A percentile compares a stretch with the other conserved stretches of the same genome.
Evolutionary conservation across 495 filamentous ascomycete species (phyloP).

Genomic region (Trichoderma erinaceum): DNA sequence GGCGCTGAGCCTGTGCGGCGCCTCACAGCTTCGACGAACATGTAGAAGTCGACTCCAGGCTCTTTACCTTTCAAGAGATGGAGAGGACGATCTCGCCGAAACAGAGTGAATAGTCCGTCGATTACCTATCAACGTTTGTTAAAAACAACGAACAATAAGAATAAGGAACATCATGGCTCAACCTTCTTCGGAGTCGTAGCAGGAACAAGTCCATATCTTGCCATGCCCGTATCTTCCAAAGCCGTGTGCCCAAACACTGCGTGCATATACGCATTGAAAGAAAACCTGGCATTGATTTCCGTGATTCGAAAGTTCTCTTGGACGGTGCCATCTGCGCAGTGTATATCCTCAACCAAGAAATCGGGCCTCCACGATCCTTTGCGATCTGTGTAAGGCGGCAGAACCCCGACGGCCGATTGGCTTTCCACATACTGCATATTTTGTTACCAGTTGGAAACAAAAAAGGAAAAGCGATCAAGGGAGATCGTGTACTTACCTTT

Average conservation of each 20-base stretch:
- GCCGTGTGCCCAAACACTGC: constrained; percentile 24
- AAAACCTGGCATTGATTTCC: constrained; percentile 44
- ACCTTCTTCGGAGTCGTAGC: neutral
- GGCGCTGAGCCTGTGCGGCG: constrained; percentile 21
- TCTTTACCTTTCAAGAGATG: constrained; percentile 34
- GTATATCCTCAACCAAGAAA: constrained; percentile 32
- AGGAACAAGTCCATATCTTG: neutral
- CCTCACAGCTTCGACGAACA: constrained; percentile 25
- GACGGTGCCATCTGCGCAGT: constrained; percentile 7
- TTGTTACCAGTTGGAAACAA: neutral
- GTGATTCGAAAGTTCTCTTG: constrained; percentile 31
- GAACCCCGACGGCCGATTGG: neutral
- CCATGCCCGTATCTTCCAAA: constrained; percentile 15
- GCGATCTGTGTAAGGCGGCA: constrained; percentile 10
- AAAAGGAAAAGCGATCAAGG: neutral
- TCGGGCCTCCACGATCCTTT: constrained; percentile 41
- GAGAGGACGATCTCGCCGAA: constrained; percentile 23
- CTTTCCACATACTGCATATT: neutral
- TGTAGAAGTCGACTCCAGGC: constrained; percentile 29
- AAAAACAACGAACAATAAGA: neutral
- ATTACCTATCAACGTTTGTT: constrained; percentile 15
- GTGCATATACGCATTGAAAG: constrained; percentile 33
- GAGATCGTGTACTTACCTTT: constrained; percentile 12
- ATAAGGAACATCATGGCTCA: neutral
- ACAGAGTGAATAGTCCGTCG: constrained; percentile 23